phyloP scores from a whole-genome alignment of 371 early-diverging fungal species.

The Mucor circinelloides region DNA sequence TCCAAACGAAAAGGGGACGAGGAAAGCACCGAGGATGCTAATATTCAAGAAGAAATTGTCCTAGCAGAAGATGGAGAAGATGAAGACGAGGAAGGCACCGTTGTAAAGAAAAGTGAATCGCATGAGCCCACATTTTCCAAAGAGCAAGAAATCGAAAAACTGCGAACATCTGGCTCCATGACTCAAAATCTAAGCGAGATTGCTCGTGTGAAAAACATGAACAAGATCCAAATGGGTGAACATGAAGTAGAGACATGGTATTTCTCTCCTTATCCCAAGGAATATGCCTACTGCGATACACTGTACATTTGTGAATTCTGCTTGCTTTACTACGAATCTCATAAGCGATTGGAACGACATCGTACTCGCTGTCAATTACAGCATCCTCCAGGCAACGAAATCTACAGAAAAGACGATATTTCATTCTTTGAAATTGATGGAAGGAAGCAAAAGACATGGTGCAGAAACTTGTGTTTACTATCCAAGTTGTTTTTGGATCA shows the following conservation, averaged over 20 bases:
- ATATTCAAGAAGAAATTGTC: conserved; percentile 15
- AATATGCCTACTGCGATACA: conserved; percentile 72
- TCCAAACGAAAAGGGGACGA: conserved; percentile 10
- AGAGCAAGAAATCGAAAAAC: conserved; percentile 90
- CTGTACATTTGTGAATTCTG: conserved; percentile 96
- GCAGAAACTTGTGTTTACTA: conserved; percentile 87
- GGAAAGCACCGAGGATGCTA: conserved; percentile 30
- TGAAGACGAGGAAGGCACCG: conserved; percentile 51
- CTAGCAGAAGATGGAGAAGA: conserved; percentile 22
- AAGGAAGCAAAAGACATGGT: conserved; percentile 84
- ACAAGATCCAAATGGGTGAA: conserved; percentile 92
- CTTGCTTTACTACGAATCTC: conserved; percentile 76
- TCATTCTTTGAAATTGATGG: conserved; percentile 96
- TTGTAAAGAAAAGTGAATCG: conserved; percentile 30
- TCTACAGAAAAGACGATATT: conserved; percentile 85
- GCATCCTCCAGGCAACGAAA: conserved; percentile 95
- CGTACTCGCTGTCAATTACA: conserved; percentile 78
- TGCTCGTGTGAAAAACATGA: conserved; percentile 92
- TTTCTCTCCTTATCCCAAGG: conserved; percentile 94
- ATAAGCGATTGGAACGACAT: conserved; percentile 72
- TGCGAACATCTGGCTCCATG: conserved; percentile 92
- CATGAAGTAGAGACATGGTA: conserved; percentile 98
- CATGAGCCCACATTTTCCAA: conserved; percentile 66
- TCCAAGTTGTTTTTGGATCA: conserved; percentile 99
- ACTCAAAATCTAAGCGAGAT: conserved; percentile 92